Percentiles rank a stretch among this genome's conserved stretches.
Conservation (phyloP, 345 rosid species). For the Hibiscus syriacus region DNA sequence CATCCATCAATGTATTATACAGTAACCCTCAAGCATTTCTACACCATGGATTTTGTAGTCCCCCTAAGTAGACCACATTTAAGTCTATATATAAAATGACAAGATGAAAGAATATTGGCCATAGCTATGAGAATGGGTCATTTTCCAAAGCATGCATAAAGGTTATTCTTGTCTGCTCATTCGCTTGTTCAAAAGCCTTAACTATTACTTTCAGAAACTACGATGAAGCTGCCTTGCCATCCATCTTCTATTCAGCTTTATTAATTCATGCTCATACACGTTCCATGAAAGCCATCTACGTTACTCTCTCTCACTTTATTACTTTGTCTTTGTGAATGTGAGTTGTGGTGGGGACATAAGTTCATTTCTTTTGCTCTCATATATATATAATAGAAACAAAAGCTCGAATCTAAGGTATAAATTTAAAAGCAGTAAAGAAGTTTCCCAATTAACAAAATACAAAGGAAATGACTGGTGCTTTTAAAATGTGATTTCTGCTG, state of each 20-base stretch:
- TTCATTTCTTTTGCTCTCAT: conserved; percentile 3
- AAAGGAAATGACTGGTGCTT: neutral
- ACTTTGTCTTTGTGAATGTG: neutral
- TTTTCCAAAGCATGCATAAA: conserved; percentile 28
- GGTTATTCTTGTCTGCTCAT: conserved; percentile 54
- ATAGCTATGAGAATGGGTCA: conserved; percentile 16
- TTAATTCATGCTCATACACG: conserved; percentile 30
- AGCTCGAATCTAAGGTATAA: conserved; percentile 28
- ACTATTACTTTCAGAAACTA: conserved; percentile 47
- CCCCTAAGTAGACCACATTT: neutral
- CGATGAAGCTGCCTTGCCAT: conserved; percentile 38
- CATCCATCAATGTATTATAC: neutral
- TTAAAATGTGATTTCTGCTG: conserved; percentile 13
- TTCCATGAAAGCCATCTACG: conserved; percentile 35
- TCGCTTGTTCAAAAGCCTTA: conserved; percentile 19
- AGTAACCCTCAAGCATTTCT: neutral
- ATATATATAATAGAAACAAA: conserved; percentile 8
- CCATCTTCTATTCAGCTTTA: conserved; percentile 25
- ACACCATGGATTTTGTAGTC: too few relatives aligned
- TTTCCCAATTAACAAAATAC: conserved; percentile 24
- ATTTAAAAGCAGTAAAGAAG: conserved; percentile 31
- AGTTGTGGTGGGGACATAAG: neutral
- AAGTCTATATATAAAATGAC: neutral
- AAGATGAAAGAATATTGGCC: conserved; percentile 1
- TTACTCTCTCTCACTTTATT: conserved; percentile 8